phyloP scores from a whole-genome alignment of 805 yeast species.

The Diddensiella caesifluorescens region DNA sequence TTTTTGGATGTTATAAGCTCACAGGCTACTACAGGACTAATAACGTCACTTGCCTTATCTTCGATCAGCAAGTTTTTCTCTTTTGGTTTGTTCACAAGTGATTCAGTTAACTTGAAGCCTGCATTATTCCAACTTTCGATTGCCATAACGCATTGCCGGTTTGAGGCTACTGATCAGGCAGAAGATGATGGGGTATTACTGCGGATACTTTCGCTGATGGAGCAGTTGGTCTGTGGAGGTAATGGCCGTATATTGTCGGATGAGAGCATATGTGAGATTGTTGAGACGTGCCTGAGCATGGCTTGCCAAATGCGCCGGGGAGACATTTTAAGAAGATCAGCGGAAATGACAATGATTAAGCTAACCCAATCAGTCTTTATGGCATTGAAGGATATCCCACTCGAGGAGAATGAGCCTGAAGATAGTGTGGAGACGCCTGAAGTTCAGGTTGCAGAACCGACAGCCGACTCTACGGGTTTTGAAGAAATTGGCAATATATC shows the following conservation, averaged over 20 bases:
- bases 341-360: constrained; percentile 71
- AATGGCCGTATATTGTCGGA: constrained; percentile 66
- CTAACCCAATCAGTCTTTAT: constrained; percentile 66
- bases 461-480: constrained; percentile 10
- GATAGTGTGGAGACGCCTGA: constrained; percentile 46
- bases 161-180: constrained; percentile 89
- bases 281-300: constrained; percentile 84
- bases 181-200: constrained; percentile 88
- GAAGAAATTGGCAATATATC: constrained; percentile 15
- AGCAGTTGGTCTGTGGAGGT: constrained; percentile 57
- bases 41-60: constrained; percentile 74
- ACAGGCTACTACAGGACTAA: constrained; percentile 77
- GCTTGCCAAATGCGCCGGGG: constrained; percentile 90
- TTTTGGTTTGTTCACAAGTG: constrained; percentile 56
- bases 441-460: constrained; percentile 51
- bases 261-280: constrained; percentile 78
- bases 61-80: constrained; percentile 69
- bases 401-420: constrained; percentile 37
- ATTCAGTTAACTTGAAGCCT: constrained; percentile 50
- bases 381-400: constrained; percentile 52
- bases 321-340: constrained; percentile 82
- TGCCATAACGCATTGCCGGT: constrained; percentile 87
- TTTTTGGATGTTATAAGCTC: constrained; percentile 78
- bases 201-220: constrained; percentile 73
- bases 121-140: constrained; percentile 62